A percentile compares a stretch with the other conserved stretches of the same genome.
These are phyloP conservation scores for Colletotrichum costaricense DNA, from an alignment of 2,329 filamentous ascomycete genomes.

Conservation along the genomic window DNA sequence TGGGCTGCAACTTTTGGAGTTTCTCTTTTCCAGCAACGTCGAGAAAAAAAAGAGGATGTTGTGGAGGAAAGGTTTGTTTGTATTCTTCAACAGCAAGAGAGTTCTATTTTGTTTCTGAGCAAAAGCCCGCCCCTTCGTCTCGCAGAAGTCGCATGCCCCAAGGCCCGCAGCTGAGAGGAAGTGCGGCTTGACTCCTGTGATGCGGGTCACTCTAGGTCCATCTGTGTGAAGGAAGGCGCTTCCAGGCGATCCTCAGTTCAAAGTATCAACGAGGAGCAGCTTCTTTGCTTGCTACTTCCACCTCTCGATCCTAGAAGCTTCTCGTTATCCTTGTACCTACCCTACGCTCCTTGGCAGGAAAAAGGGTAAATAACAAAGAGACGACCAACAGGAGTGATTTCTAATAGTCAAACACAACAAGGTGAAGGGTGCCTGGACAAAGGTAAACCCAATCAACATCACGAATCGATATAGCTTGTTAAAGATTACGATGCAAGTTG, in stretches of 20 bases:
- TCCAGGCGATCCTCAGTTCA: neutral
- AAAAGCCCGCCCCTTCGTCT: neutral
- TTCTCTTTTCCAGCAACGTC: neutral
- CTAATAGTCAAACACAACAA: neutral
- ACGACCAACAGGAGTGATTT: neutral
- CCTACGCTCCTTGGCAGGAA: neutral
- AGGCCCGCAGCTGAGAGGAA: neutral
- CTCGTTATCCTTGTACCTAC: neutral
- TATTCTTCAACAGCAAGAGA: neutral
- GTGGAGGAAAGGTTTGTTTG: neutral
- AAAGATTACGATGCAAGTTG: neutral
- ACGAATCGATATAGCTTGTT: neutral
- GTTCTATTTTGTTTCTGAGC: neutral
- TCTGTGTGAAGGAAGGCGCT: neutral
- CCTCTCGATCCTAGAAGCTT: neutral
- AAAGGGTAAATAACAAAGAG: neutral
- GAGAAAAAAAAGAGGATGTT: neutral
- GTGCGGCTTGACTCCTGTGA: neutral
- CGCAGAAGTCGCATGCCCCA: neutral
- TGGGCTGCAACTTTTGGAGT: neutral
- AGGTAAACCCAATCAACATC: neutral
- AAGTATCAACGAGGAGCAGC: neutral
- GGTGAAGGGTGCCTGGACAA: neutral
- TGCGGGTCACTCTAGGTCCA: neutral
- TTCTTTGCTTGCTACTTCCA: neutral